A percentile compares a stretch with the other conserved stretches of the same genome.
Evolutionary conservation across 768 basidiomycete genomes (phyloP).

Genomic region (Termitomyces sp.): DNA sequence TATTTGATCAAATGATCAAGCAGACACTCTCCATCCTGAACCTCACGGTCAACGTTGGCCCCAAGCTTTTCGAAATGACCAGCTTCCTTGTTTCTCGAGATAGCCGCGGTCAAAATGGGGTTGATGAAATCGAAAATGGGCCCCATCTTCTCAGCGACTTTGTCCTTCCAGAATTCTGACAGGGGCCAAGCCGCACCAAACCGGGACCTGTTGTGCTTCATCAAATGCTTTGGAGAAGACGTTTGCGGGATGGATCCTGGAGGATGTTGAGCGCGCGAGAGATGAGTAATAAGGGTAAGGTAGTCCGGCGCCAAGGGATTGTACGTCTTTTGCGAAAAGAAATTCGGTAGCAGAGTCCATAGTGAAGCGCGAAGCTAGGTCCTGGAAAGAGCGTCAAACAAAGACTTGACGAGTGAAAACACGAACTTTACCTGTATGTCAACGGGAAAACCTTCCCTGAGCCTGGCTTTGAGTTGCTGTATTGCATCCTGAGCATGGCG

Average conservation of each 20-base stretch:
- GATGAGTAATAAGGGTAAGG: constrained; percentile 37
- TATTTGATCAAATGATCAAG: constrained; percentile 45
- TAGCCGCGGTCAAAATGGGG: constrained; percentile 44
- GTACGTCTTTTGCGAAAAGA: constrained; percentile 49
- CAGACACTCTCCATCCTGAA: constrained; percentile 36
- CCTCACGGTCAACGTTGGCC: constrained; percentile 19
- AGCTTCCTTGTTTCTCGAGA: constrained; percentile 24
- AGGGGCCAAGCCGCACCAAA: constrained; percentile 42
- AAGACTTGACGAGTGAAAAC: not conserved
- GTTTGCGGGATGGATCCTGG: constrained; percentile 30
- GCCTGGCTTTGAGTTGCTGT: constrained; percentile 34
- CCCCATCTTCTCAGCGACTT: constrained; percentile 36
- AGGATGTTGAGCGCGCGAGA: constrained; percentile 20
- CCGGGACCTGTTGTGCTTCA: constrained; percentile 30
- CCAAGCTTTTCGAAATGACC: constrained; percentile 10
- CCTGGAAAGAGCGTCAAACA: constrained; percentile 18
- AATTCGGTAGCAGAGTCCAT: constrained; percentile 61
- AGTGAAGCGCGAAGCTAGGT: constrained; percentile 46
- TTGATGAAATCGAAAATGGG: constrained; percentile 48
- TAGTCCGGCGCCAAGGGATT: constrained; percentile 42
- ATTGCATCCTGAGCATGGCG: constrained; percentile 47
- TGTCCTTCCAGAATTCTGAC: constrained; percentile 47
- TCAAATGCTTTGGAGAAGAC: constrained; percentile 46
- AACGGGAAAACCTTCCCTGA: constrained; percentile 41
- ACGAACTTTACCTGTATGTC: constrained; percentile 48